Conservation (phyloP, 768 basidiomycete species). For the Sarcomyxa edulis region DNA sequence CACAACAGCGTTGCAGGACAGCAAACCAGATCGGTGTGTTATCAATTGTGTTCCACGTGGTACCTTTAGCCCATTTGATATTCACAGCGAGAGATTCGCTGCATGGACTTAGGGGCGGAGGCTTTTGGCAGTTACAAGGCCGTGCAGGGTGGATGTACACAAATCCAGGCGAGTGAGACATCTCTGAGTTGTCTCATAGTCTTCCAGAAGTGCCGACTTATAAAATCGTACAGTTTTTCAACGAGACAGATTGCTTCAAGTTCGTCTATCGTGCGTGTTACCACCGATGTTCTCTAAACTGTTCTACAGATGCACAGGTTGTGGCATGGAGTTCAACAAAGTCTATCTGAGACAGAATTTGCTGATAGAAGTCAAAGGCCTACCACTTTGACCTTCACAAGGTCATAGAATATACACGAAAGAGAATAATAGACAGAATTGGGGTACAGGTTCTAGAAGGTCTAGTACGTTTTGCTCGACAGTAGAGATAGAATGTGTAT, state of each 20-base stretch:
- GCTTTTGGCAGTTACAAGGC: conserved; percentile 7
- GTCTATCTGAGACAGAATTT: conserved; percentile 6
- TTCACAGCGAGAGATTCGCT: conserved; percentile 4
- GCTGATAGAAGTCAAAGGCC: conserved; percentile 5
- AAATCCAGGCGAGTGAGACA: conserved; percentile 1
- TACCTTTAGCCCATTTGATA: background rate
- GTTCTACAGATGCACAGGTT: conserved; percentile 3
- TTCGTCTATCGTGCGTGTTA: background rate
- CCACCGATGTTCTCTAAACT: background rate
- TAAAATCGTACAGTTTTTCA: conserved; percentile 5
- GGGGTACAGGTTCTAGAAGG: no score
- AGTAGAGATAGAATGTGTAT: no score
- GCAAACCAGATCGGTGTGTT: conserved; percentile 2
- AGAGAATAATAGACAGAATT: no score
- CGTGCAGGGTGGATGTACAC: conserved; percentile 4
- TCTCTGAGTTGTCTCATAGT: background rate
- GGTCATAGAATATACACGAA: no score
- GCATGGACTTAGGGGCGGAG: conserved; percentile 5
- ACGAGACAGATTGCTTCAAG: conserved; percentile 4
- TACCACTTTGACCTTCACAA: conserved; percentile 3
- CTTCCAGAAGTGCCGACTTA: background rate
- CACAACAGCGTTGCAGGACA: background rate
- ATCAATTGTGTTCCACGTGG: background rate
- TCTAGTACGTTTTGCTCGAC: no score
- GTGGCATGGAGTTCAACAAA: conserved; percentile 5